These are phyloP conservation scores for Phaeoacremonium minimum DNA, from an alignment of 2,329 filamentous ascomycete genomes.

Conservation along the genomic window DNA sequence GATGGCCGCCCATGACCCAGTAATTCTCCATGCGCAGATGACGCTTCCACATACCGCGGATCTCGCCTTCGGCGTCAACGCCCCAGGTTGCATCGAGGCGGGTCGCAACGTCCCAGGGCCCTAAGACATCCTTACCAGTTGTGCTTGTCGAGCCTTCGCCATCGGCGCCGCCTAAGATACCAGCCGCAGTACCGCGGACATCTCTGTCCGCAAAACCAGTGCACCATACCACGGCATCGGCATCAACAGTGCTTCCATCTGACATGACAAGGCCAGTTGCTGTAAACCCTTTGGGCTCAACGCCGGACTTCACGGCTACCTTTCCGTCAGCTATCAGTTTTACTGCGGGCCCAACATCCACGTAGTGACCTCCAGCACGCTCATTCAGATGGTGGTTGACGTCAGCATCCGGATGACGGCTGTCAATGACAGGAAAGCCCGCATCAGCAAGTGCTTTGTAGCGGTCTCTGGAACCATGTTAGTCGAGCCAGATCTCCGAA, in stretches of 20 bases:
- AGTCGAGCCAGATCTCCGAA: no score
- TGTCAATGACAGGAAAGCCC: conserved; percentile 30
- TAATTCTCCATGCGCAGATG: conserved; percentile 24
- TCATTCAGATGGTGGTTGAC: conserved; percentile 28
- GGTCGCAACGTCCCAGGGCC: conserved; percentile 19
- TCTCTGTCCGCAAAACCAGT: conserved; percentile 31
- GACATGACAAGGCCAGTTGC: conserved; percentile 22
- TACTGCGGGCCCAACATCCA: conserved; percentile 27
- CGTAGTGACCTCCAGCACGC: conserved; percentile 31
- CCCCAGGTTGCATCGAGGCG: conserved; percentile 33
- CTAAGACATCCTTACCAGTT: conserved; percentile 17
- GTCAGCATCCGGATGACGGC: conserved; percentile 15
- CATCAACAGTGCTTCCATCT: conserved; percentile 25
- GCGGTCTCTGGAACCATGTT: conserved; percentile 18
- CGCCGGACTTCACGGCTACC: conserved; percentile 20
- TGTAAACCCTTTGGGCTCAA: conserved; percentile 24
- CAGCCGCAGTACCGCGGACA: conserved; percentile 16
- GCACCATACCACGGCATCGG: conserved; percentile 34
- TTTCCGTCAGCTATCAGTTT: conserved; percentile 24
- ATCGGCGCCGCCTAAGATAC: conserved; percentile 18
- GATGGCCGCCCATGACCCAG: conserved; percentile 27
- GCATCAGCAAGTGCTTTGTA: conserved; percentile 23
- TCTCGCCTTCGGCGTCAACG: conserved; percentile 34
- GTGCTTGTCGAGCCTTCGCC: no score
- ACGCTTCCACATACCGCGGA: conserved; percentile 33